Conservation (phyloP, 2,329 filamentous ascomycete genomes). For the Xylariaceae sp. region DNA sequence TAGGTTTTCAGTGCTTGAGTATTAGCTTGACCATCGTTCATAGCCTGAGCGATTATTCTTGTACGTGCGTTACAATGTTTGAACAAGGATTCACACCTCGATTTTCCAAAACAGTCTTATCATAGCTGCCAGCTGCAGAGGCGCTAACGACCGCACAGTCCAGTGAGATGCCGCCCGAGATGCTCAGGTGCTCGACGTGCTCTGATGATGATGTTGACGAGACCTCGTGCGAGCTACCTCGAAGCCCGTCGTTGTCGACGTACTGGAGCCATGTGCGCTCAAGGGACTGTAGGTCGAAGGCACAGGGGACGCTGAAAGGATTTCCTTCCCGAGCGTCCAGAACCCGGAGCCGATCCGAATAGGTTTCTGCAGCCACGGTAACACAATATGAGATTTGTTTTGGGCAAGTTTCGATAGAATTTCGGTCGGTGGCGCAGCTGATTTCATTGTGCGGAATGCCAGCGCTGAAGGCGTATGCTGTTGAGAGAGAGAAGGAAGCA, state of each 20-base stretch:
- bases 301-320: neutral
- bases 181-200: neutral
- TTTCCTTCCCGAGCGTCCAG: neutral
- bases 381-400: neutral
- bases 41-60: neutral
- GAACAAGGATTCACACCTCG: neutral
- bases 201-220: neutral
- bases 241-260: neutral
- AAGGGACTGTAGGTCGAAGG: neutral
- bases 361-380: neutral
- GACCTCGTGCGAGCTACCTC: neutral
- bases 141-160: neutral
- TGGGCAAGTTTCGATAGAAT: neutral
- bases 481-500: too few relatives aligned
- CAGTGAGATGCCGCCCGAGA: neutral
- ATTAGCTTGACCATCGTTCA: neutral
- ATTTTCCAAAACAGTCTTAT: neutral
- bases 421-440: too few relatives aligned
- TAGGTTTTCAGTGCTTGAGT: neutral
- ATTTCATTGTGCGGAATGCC: too few relatives aligned
- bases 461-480: too few relatives aligned
- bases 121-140: neutral
- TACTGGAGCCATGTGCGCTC: neutral
- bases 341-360: neutral
- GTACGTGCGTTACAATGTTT: too few relatives aligned